phyloP scores from a whole-genome alignment of 2,329 filamentous ascomycete genomes.

The Daldinia sp. region DNA sequence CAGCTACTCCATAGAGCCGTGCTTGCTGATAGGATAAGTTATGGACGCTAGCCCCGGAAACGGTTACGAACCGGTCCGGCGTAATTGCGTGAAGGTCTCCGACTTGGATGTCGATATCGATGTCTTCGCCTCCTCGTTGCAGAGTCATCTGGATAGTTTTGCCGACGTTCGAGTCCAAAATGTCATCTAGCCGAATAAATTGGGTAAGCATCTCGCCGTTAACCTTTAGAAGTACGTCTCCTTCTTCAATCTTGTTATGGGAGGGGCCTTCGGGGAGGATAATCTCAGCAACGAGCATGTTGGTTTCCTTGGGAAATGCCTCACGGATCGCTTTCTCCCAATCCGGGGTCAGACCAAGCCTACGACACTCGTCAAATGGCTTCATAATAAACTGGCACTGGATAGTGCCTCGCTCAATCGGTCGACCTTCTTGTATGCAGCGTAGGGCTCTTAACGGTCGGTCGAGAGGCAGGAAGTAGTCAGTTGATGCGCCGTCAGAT shows the following conservation, averaged over 20 bases:
- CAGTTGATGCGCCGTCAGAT: slow-evolving; percentile 93
- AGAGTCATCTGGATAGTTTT: slow-evolving; percentile 80
- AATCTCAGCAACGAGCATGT: slow-evolving; percentile 96
- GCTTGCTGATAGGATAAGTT: slow-evolving; percentile 97
- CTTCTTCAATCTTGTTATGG: slow-evolving; percentile 87
- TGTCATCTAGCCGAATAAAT: slow-evolving; percentile 89
- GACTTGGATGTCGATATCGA: slow-evolving; percentile 84
- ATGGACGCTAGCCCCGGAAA: slow-evolving; percentile 94
- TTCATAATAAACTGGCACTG: slow-evolving; percentile 98
- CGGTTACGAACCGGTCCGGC: slow-evolving; percentile 92
- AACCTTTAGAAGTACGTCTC: slow-evolving; percentile 91
- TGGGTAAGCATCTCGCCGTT: slow-evolving; percentile 93
- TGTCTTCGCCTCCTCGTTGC: slow-evolving; percentile 86
- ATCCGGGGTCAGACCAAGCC: slow-evolving; percentile 82
- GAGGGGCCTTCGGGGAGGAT: slow-evolving; percentile 91
- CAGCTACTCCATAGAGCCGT: slow-evolving; percentile 91
- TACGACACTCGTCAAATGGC: slow-evolving; percentile 94
- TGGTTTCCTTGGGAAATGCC: slow-evolving; percentile 89
- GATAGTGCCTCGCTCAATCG: slow-evolving; percentile 91
- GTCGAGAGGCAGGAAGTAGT: slow-evolving; percentile 96
- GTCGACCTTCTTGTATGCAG: slow-evolving; percentile 79
- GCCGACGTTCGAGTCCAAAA: slow-evolving; percentile 87
- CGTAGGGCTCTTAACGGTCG: slow-evolving; percentile 86
- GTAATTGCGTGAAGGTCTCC: slow-evolving; percentile 94
- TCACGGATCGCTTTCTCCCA: slow-evolving; percentile 88